Evolutionary conservation across 371 early-diverging fungal genomes (phyloP).

Genomic region (Mucor plumbeus): DNA sequence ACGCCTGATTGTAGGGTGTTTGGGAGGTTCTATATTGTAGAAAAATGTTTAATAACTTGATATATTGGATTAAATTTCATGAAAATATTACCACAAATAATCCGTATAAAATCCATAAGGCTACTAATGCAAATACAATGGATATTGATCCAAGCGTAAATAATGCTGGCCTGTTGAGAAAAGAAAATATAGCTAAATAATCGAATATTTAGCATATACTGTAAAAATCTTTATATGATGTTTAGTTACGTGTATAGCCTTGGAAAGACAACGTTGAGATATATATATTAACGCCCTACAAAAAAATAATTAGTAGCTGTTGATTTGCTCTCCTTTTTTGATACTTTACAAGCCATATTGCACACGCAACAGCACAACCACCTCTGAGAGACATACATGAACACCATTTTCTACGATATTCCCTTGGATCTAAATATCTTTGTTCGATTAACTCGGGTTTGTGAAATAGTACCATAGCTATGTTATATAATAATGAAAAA

Average conservation of each 20-base stretch:
- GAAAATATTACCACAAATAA: conserved; percentile 22
- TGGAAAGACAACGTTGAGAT: conserved; percentile 24
- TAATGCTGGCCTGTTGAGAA: conserved; percentile 24
- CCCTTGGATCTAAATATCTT: conserved; percentile 9
- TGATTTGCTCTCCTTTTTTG: neutral
- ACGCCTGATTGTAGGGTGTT: neutral
- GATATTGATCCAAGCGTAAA: conserved; percentile 23
- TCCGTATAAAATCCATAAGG: conserved; percentile 20
- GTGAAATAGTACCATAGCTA: neutral
- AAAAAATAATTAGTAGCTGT: neutral
- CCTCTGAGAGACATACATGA: conserved; percentile 38
- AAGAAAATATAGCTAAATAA: conserved; percentile 30
- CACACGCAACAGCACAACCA: conserved; percentile 33
- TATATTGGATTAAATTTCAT: neutral
- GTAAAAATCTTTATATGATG: neutral
- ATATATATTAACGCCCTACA: conserved; percentile 27
- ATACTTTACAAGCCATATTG: conserved; percentile 34
- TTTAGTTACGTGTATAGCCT: conserved; percentile 23
- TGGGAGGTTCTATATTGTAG: conserved; percentile 11
- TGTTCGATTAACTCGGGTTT: conserved; percentile 1
- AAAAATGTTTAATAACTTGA: neutral
- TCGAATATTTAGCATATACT: neutral
- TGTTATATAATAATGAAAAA: neutral
- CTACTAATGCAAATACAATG: conserved; percentile 27
- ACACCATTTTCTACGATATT: conserved; percentile 25